Percentiles rank a stretch among this genome's conserved stretches.
These are phyloP conservation scores for Irpex sp. DNA, from an alignment of 1,284 basidiomycete genomes.

Conservation along the genomic window DNA sequence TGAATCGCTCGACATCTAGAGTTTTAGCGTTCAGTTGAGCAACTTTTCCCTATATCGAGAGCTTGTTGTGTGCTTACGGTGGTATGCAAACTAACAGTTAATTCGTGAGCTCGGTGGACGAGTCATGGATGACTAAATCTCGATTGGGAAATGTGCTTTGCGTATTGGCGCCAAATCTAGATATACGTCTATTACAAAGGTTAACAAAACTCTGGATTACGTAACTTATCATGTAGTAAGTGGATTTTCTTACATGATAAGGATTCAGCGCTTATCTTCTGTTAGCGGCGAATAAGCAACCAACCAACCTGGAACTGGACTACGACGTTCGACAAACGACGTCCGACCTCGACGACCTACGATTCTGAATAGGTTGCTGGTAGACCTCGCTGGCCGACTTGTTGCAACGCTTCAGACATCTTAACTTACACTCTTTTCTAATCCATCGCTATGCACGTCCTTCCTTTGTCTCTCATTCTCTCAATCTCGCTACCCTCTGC, in stretches of 20 bases:
- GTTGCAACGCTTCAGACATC: slow-evolving; percentile 39
- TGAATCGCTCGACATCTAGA: background rate
- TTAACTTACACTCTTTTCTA: slow-evolving; percentile 22
- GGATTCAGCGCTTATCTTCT: no score
- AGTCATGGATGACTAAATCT: background rate
- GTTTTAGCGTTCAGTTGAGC: background rate
- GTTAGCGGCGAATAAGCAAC: no score
- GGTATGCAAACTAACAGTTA: no score
- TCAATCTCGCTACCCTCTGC: slow-evolving; percentile 25
- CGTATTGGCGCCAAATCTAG: background rate
- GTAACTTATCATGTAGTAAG: no score
- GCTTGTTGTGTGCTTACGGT: no score
- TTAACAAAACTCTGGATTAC: background rate
- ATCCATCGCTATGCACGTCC: slow-evolving; percentile 59
- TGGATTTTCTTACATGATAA: no score
- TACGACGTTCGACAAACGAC: no score
- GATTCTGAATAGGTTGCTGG: slow-evolving; percentile 8
- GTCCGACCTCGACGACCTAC: background rate
- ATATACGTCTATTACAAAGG: background rate
- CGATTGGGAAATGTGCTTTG: background rate
- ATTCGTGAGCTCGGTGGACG: background rate
- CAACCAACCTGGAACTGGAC: no score
- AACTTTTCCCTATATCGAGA: no score
- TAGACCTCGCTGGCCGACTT: slow-evolving; percentile 51
- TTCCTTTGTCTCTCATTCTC: slow-evolving; percentile 48